Conservation (phyloP, 2,329 filamentous ascomycete species). For the Colletotrichum liriopes region DNA sequence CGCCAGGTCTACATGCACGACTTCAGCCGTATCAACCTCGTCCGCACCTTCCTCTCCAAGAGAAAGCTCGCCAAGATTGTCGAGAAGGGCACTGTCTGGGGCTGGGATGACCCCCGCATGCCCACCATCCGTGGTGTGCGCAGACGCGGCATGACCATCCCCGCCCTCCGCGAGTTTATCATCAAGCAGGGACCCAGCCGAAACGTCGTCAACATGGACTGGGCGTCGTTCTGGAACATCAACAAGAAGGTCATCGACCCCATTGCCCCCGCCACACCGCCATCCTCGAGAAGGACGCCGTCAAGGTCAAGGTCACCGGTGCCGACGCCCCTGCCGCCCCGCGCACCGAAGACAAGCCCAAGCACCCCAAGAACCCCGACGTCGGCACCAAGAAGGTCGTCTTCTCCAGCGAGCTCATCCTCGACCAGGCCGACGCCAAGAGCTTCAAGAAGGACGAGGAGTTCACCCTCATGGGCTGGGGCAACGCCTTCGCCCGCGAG, state of each 20-base stretch:
- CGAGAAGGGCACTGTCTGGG: constrained; percentile 81
- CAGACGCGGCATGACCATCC: constrained; percentile 83
- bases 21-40: constrained; percentile 88
- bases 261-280: constrained; percentile 80
- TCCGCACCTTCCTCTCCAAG: constrained; percentile 87
- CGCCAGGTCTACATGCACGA: constrained; percentile 89
- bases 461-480: constrained; percentile 97
- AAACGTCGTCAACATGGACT: constrained; percentile 88
- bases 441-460: constrained; percentile 89
- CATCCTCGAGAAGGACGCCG: constrained; percentile 78
- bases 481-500: constrained; percentile 85
- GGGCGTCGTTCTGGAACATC: constrained; percentile 80
- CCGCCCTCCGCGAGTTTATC: constrained; percentile 87
- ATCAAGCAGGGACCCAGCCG: constrained; percentile 87
- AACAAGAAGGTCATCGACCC: constrained; percentile 91
- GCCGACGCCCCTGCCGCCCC: constrained; percentile 75
- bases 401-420: constrained; percentile 80
- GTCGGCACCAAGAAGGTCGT: constrained; percentile 89
- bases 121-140: constrained; percentile 86
- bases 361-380: constrained; percentile 90
- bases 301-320: constrained; percentile 79
- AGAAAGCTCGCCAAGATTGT: constrained; percentile 89
- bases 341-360: constrained; percentile 82
- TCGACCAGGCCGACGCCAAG: constrained; percentile 91
- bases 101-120: constrained; percentile 92